Evolutionary conservation across 257 asterid genomes (phyloP).

Genomic region (Parsonsia alboflavescens): DNA sequence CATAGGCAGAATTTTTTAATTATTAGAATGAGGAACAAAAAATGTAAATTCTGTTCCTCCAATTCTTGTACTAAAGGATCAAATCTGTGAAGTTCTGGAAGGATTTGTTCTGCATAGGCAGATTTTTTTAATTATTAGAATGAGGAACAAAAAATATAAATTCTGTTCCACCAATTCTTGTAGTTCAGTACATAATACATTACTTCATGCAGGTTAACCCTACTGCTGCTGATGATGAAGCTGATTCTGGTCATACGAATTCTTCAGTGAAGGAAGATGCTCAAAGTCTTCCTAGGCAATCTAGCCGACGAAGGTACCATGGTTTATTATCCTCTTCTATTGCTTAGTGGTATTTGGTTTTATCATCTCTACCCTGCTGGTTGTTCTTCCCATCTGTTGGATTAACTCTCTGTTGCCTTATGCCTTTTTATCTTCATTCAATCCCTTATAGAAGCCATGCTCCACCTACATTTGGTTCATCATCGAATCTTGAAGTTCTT

Average conservation of each 20-base stretch:
- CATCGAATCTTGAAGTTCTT: conserved; percentile 42
- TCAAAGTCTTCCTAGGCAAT: conserved; percentile 27
- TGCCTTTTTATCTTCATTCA: conserved; percentile 7
- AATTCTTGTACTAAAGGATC: too few relatives aligned
- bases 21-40: neutral
- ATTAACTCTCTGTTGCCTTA: neutral
- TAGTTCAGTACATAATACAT: neutral
- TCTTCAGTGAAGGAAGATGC: conserved; percentile 29
- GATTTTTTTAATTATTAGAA: neutral
- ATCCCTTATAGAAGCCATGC: conserved; percentile 30
- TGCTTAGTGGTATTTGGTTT: neutral
- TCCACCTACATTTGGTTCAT: conserved; percentile 54
- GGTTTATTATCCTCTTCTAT: neutral
- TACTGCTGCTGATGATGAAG: conserved; percentile 15
- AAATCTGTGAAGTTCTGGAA: neutral
- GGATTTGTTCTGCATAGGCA: neutral
- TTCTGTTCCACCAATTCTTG: neutral
- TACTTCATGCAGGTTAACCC: conserved; percentile 26
- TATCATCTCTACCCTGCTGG: neutral
- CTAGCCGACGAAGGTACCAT: conserved; percentile 20
- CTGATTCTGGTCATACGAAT: conserved; percentile 24
- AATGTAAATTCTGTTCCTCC: neutral
- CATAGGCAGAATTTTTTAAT: neutral
- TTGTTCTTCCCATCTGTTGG: neutral
- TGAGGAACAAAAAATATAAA: neutral